Evolutionary conservation across 345 rosid genomes (phyloP).

Genomic region (Aquilaria malaccensis): DNA sequence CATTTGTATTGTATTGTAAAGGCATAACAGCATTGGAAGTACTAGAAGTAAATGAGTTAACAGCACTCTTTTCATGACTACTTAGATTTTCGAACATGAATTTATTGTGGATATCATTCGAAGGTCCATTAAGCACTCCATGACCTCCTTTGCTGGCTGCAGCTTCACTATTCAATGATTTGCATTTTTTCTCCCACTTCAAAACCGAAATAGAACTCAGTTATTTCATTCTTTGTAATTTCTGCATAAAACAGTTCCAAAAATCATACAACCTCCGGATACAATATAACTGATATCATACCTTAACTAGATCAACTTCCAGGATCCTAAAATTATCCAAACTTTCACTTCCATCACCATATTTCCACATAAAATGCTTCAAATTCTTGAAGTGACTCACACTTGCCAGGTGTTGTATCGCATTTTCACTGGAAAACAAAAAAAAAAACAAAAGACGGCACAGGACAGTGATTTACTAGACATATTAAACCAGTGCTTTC

Average conservation of each 20-base stretch:
- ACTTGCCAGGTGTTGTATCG: constrained; percentile 62
- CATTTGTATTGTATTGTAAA: constrained; percentile 74
- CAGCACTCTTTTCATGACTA: constrained; percentile 39
- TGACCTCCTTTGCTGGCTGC: constrained; percentile 25
- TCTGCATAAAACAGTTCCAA: background rate
- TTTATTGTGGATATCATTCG: constrained; percentile 78
- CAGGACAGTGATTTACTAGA: no score
- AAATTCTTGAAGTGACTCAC: constrained; percentile 59
- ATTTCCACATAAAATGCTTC: constrained; percentile 77
- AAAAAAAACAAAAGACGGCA: background rate
- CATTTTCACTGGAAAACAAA: constrained; percentile 39
- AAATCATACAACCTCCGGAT: background rate
- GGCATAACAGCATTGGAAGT: constrained; percentile 69
- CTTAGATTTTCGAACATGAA: constrained; percentile 35
- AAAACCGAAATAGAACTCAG: constrained; percentile 12
- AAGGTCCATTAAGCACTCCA: constrained; percentile 29
- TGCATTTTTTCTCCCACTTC: constrained; percentile 74
- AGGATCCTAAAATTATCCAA: constrained; percentile 43
- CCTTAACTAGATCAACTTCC: constrained; percentile 61
- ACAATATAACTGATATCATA: constrained; percentile 14
- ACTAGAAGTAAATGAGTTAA: constrained; percentile 29
- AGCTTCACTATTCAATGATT: constrained; percentile 36
- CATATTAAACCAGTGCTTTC: background rate
- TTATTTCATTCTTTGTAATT: constrained; percentile 8
- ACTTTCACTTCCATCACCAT: constrained; percentile 55